Conservation (phyloP, 257 asterid species). For the Schizonepeta tenuifolia region DNA sequence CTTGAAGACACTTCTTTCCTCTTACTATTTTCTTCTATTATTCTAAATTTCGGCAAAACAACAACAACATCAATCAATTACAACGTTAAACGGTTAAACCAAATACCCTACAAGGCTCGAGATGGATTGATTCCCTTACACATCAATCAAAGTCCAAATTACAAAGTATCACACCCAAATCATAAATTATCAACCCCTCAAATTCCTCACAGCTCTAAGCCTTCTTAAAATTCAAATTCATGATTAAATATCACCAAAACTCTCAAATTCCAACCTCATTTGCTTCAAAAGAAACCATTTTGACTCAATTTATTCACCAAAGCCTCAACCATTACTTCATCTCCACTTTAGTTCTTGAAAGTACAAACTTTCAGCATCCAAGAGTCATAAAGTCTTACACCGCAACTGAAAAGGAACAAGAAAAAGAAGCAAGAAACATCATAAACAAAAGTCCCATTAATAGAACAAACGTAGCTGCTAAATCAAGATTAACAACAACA, state of each 20-base stretch:
- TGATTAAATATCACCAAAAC: slow-evolving; percentile 3
- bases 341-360: slow-evolving; percentile 28
- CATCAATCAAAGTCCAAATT: not conserved
- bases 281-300: slow-evolving; percentile 18
- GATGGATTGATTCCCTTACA: slow-evolving; percentile 3
- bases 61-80: slow-evolving; percentile 6
- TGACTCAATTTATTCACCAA: slow-evolving; percentile 19
- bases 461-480: slow-evolving; percentile 16
- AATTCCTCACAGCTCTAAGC: not conserved
- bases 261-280: slow-evolving; percentile 19
- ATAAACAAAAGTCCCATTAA: slow-evolving; percentile 3
- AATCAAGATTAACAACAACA: slow-evolving; percentile 33
- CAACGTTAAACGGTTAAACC: not conserved
- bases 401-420: slow-evolving; percentile 31
- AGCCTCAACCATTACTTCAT: slow-evolving; percentile 24
- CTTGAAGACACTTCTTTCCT: not conserved
- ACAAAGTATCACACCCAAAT: slow-evolving; percentile 7
- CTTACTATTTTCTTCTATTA: not conserved
- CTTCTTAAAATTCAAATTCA: not conserved
- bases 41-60: not conserved
- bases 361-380: slow-evolving; percentile 31
- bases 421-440: slow-evolving; percentile 26
- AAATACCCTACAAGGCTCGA: slow-evolving; percentile 9
- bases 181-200: slow-evolving; percentile 2
- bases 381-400: slow-evolving; percentile 23